A percentile compares a stretch with the other conserved stretches of the same genome.
These are phyloP conservation scores for Porogramme epimiltina DNA, from an alignment of 1,284 basidiomycete genomes.

Conservation along the genomic window DNA sequence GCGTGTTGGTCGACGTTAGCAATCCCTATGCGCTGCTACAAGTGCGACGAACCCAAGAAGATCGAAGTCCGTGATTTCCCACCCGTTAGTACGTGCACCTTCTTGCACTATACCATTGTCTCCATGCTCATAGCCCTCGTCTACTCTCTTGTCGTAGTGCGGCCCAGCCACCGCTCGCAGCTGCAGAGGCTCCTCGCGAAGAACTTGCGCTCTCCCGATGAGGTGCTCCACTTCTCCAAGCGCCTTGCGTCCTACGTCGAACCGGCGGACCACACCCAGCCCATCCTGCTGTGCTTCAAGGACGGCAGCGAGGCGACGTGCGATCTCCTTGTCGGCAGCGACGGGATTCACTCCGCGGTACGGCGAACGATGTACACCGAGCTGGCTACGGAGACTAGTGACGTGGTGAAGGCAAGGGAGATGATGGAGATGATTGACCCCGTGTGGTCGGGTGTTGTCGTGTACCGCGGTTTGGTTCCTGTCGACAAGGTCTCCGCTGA, in stretches of 20 bases:
- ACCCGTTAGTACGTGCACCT: not conserved
- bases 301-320: conserved; percentile 47
- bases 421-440: not conserved
- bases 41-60: conserved; percentile 15
- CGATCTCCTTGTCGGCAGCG: conserved; percentile 53
- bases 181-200: not conserved
- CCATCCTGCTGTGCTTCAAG: conserved; percentile 46
- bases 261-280: conserved; percentile 7
- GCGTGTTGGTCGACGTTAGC: too few species aligned
- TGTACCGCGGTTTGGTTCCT: conserved; percentile 1
- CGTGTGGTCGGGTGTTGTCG: conserved; percentile 1
- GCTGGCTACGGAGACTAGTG: conserved; percentile 10
- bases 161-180: not conserved
- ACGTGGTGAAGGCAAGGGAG: not conserved
- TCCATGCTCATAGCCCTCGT: conserved; percentile 14
- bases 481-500: not conserved
- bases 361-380: conserved; percentile 22
- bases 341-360: conserved; percentile 48
- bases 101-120: too few species aligned
- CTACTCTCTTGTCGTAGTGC: conserved; percentile 4
- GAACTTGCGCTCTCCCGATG: not conserved
- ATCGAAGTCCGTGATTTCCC: not conserved
- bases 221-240: conserved; percentile 44
- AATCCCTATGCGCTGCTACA: conserved; percentile 2
- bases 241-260: conserved; percentile 50